Evolutionary conservation across 148 eudicot species (phyloP), one percentile per base, ranked within the genome.

Genomic region (Tetragonia tetragonoides): DNA sequence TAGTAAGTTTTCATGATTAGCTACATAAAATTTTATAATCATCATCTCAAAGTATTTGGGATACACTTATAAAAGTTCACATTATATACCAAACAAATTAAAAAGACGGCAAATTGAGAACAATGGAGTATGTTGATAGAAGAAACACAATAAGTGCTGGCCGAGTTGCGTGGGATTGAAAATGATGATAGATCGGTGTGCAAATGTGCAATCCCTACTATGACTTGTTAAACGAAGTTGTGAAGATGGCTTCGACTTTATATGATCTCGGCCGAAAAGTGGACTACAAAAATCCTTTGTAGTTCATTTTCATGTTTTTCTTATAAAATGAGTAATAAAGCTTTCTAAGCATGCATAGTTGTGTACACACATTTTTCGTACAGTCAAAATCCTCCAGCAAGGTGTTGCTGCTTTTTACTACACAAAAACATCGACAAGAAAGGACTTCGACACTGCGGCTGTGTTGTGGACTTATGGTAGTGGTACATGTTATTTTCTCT

Each of bases 331-430:
- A 23, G 18, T 68, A 20, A 46, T 6, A 17, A 66, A 41, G 66
- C 82, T 73, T 73, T 73, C 53, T 6, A 79, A 65, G 73, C 82
- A 73, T 73, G 82, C 77, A 73, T 18, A 51, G 18, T 24, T 67
- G 12, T 1, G 14, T 5, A 16, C 20, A 17, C 5, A 28, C 38
- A 46, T 41, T 44, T 63, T 37, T 14, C 14, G 53, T 51, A 12
- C 41, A 68, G 44, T 57, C 17, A 12, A 21, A 11, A n/a, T 8
- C n/a, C 28, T 42, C 42, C 39, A 76, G 28, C 76, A 81, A 54
- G 49, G 57, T 81, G 84, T 77, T 77, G 74, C 69, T 17, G 15
- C 77, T 81, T 81, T 81, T 47, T 10, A 59, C 44, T 66, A 60
- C 84, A 63, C 34, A 28, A 28, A 28, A 11, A 4, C 41, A 66